phyloP scores from a whole-genome alignment of 345 rosid species.

The Carallia pectinifolia region DNA sequence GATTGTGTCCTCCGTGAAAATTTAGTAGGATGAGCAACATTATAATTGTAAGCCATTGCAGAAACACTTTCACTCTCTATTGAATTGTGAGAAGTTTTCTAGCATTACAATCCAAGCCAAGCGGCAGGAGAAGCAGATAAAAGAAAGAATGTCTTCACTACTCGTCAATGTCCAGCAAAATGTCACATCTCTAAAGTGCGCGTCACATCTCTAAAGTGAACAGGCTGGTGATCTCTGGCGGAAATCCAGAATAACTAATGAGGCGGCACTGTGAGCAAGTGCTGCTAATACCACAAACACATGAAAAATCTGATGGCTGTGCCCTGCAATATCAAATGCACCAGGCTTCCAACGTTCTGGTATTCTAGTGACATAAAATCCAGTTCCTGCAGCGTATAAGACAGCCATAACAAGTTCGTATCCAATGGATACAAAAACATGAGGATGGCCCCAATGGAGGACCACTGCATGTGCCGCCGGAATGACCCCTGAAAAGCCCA shows the following conservation, averaged over 20 bases:
- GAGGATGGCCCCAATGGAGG: constrained; percentile 65
- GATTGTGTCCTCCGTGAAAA: background rate
- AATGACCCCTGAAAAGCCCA: constrained; percentile 85
- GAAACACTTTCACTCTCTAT: background rate
- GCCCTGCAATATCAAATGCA: constrained; percentile 89
- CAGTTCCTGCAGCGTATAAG: constrained; percentile 68
- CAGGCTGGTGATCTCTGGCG: constrained; percentile 63
- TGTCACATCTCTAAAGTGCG: constrained; percentile 3
- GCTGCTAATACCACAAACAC: constrained; percentile 88
- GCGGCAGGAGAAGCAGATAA: background rate
- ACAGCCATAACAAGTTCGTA: constrained; percentile 81
- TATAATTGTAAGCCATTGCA: background rate
- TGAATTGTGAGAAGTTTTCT: background rate
- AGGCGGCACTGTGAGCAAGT: constrained; percentile 77
- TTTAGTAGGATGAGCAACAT: background rate
- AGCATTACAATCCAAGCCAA: background rate
- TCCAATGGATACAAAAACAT: constrained; percentile 48
- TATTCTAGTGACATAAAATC: constrained; percentile 60
- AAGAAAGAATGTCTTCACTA: background rate
- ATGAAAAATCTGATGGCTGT: constrained; percentile 95
- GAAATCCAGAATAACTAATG: constrained; percentile 71
- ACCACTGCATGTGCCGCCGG: constrained; percentile 78
- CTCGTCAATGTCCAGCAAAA: background rate
- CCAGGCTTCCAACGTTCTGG: constrained; percentile 96
- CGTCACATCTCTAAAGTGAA: constrained; percentile 6